Evolutionary conservation across 1,284 basidiomycete species (phyloP), one percentile per base, ranked within the genome.

Genomic region (Gymnopus androsaceus): DNA sequence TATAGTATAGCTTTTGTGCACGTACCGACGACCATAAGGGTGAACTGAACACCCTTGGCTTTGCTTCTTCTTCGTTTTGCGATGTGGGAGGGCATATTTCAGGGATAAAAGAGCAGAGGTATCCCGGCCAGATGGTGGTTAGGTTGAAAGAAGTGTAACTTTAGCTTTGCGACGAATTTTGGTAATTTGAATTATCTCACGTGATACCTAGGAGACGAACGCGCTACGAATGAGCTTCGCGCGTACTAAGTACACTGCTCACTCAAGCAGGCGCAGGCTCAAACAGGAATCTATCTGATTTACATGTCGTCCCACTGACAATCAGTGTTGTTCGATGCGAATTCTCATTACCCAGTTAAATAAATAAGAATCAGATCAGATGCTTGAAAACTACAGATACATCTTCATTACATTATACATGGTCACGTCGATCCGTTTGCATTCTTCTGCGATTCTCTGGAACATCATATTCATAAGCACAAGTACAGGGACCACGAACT

Each of bases 11-110:
- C 14, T 30, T 9, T n/a, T n/a, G n/a, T n/a, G n/a, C n/a, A 78
- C 85, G 59, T 58, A 95, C 92, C 92, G 66, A 95, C 92, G 46
- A 94, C 92, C 92, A 94, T 94, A 62, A 94, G 76, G 65, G 93
- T 95, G 78, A 95, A 90, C 76, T 94, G 92, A 51, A 95, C 90
- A 66, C 93, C 93, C 82, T 95, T 95, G 72, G 92, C 89, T 74
- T 94, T 94, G 78, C 92, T 95, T 75, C 88, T 86, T 71, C 90
- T 83, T 69, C 90, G 83, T 74, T 86, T 83, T 57, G 73, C 69
- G 25, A 30, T 27, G 3, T 37, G 23, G 5, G 25, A n/a, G 12
- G 48, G 48, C 48, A 50, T 50, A 21, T 23, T 50, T 50, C 12
- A 7, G 19, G 15, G 33, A 34, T 47, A 47, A 17, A 14, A 15